phyloP scores from a whole-genome alignment of 805 yeast species.

The Scheffersomyces coipomensis region DNA sequence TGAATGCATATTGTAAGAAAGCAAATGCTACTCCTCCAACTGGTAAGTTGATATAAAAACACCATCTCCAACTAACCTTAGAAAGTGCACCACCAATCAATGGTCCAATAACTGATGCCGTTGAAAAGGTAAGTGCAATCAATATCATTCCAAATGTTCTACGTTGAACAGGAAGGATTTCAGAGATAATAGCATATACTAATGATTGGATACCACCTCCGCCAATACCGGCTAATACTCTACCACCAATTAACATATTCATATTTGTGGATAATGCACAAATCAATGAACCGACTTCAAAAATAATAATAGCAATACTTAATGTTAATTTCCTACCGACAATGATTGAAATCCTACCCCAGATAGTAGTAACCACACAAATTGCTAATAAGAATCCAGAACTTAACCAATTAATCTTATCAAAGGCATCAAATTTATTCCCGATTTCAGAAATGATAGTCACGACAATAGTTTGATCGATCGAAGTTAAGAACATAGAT shows the following conservation, averaged over 20 bases:
- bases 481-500: slow-evolving; percentile 28
- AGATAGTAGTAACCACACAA: slow-evolving; percentile 26
- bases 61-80: slow-evolving; percentile 71
- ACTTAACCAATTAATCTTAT: slow-evolving; percentile 31
- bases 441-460: slow-evolving; percentile 31
- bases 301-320: too few species aligned
- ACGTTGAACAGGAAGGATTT: slow-evolving; percentile 28
- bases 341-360: slow-evolving; percentile 32
- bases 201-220: slow-evolving; percentile 33
- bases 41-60: slow-evolving; percentile 68
- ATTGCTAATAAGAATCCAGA: slow-evolving; percentile 32
- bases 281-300: slow-evolving; percentile 25
- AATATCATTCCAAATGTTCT: slow-evolving; percentile 35
- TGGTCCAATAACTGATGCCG: slow-evolving; percentile 58
- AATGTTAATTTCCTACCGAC: slow-evolving; percentile 31
- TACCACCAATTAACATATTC: slow-evolving; percentile 36
- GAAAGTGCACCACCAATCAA: slow-evolving; percentile 65
- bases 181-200: slow-evolving; percentile 27
- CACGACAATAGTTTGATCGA: slow-evolving; percentile 36
- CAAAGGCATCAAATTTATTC: slow-evolving; percentile 27
- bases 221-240: slow-evolving; percentile 37
- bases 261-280: slow-evolving; percentile 31
- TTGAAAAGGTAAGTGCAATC: slow-evolving; percentile 41
- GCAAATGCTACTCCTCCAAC: slow-evolving; percentile 52
- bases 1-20: slow-evolving; percentile 35